Evolutionary conservation across 169 alveolate species (phyloP), one percentile per base, ranked within the genome.

Genomic region (Plasmodium berghei): DNA sequence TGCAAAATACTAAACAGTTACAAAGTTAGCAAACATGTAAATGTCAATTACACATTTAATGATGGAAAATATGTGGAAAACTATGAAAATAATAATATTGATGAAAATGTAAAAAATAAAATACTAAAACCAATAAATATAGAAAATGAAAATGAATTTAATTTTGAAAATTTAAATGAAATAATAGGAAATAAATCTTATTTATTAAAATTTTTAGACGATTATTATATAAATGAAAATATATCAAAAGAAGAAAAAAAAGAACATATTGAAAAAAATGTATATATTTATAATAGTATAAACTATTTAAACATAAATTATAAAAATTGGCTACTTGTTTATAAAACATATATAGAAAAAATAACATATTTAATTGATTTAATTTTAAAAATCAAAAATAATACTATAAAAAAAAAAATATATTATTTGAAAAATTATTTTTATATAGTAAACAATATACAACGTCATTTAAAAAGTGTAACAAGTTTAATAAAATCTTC

Each of bases 301-400:
- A 86, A 86, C 46, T 86, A 86, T 54, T 20, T 86, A 52, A 86
- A 86, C 54, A 86, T 86, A 20, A 86, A 86, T 54, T 86, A 86
- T 45, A 86, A 86, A 72, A 86, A 86, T 42, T 86, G 91, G 91
- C 34, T 86, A 9, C 24, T 86, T 5, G 91, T 86, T 16, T 86
- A 86, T 54, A 86, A 70, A 40, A 46, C 54, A 4, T 86, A 86
- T 22, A 86, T 86, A 8, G 91, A 86, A 46, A 86, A 86, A 20
- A 52, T 86, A 9, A 72, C 87, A 1, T 71, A 71, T 73, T 64
- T 86, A n/a, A 69, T 86, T 1, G 91, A 86, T 66, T 16, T 86
- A 14, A 66, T 86, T 8, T 63, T 86, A 14, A 86, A 86, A 45
- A 86, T 86, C 0, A 86, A 71, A 42, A 86, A 72, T 52, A 86